Evolutionary conservation across 768 basidiomycete species (phyloP), one percentile per base, ranked within the genome.

Genomic region (Amanita molliuscula): DNA sequence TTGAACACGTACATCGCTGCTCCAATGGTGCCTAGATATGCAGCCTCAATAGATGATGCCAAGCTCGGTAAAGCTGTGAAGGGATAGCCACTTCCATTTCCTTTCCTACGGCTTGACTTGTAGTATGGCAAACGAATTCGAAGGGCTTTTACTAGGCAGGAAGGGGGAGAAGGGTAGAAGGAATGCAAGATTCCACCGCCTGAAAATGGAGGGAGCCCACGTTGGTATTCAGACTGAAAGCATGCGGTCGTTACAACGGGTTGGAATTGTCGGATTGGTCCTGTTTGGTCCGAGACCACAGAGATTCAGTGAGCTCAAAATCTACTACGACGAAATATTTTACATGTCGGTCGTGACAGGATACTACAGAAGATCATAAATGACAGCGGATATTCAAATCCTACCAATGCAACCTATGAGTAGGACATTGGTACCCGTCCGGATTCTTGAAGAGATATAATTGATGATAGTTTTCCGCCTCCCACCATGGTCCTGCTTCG

Each of bases 391-490:
- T 8, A 37, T 16, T 15, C 23, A 26, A 23, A 9, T 8, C 16
- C 46, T 65, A 92, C 91, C 91, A 95, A 59, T 90, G 82, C 41
- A 94, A 68, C 34, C 69, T 73, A 65, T 95, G 93, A 2, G 86
- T 92, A 0, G 93, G 84, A 66, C 94, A 97, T 58, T 93, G 88
- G 62, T 96, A 96, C 7, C 94, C 95, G 9, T 60, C 59, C 0
- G 94, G 90, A 62, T 96, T 89, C 71, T 86, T 84, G 69, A 81
- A 82, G 48, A 81, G 69, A 60, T 90, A 91, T 26, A 86, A 70
- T 56, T 92, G 90, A 65, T 91, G 87, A 59, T 92, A 89, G 3
- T 83, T 77, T 64, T 89, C 87, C 0, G 86, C 87, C 51, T 84
- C 71, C 67, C 79, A 93, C 93, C 93, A 98, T 33, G 73, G 63